phyloP scores from a whole-genome alignment of 176 grass and related monocot genomes.

The Rhipidocladum racemiflorum region DNA sequence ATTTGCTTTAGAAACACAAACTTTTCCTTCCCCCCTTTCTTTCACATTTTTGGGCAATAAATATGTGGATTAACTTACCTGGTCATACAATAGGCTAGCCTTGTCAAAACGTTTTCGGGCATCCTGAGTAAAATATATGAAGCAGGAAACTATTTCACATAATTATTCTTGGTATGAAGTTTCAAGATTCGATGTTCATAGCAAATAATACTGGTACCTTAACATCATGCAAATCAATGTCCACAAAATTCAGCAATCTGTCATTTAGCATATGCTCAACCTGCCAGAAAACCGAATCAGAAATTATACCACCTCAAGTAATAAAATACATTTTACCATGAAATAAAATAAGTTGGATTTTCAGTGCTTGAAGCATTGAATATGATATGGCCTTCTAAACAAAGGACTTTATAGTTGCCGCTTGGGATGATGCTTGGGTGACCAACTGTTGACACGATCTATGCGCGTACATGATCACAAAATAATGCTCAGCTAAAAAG shows the following conservation, averaged over 20 bases:
- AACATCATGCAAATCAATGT: conserved; percentile 87
- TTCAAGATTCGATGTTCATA: conserved; percentile 14
- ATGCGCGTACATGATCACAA: too few relatives aligned
- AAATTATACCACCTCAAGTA: conserved; percentile 11
- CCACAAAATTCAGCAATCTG: conserved; percentile 89
- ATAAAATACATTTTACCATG: neutral
- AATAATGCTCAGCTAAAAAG: conserved; percentile 13
- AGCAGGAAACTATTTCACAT: conserved; percentile 24
- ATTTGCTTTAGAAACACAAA: neutral
- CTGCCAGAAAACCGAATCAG: conserved; percentile 47
- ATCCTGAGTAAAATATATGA: conserved; percentile 58
- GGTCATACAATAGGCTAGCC: conserved; percentile 88
- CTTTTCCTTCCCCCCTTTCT: neutral
- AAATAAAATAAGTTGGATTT: conserved; percentile 13
- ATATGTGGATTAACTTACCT: conserved; percentile 47
- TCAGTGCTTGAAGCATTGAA: neutral
- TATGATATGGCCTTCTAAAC: conserved; percentile 13
- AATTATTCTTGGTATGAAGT: conserved; percentile 16
- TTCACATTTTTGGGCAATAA: neutral
- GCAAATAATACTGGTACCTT: conserved; percentile 60
- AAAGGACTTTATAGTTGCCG: neutral
- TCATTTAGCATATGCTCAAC: conserved; percentile 93
- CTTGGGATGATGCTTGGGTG: neutral
- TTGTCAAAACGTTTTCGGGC: conserved; percentile 85
- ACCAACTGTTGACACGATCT: too few relatives aligned